A percentile compares a stretch with the other conserved stretches of the same genome.
These are phyloP conservation scores for Zygosaccharomyces bisporus DNA, from an alignment of 805 yeast genomes.

Conservation along the genomic window DNA sequence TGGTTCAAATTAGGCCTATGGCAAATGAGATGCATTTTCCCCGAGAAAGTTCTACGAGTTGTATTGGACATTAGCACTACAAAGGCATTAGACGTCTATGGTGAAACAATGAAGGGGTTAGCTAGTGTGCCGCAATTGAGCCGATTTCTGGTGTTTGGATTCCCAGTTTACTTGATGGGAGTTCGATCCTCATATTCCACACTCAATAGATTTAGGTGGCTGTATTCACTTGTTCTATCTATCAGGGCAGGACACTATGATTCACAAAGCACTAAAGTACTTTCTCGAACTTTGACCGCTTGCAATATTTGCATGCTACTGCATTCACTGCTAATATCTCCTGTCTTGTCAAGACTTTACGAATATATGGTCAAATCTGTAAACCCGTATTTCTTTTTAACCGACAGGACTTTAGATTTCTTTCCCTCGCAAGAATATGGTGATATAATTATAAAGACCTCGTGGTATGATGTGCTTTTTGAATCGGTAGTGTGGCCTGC, in stretches of 20 bases:
- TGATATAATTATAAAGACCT: constrained; percentile 15
- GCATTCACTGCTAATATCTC: constrained; percentile 10
- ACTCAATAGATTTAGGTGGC: constrained; percentile 17
- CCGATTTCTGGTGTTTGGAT: constrained; percentile 21
- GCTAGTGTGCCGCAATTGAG: constrained; percentile 19
- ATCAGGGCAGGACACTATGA: constrained; percentile 12
- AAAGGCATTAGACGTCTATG: constrained; percentile 29
- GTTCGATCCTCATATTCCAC: constrained; percentile 7
- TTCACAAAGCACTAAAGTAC: constrained; percentile 1
- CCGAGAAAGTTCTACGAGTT: constrained; percentile 25
- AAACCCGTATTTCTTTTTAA: constrained; percentile 16
- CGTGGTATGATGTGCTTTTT: constrained; percentile 19
- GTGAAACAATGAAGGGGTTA: constrained; percentile 23
- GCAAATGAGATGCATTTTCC: constrained; percentile 29
- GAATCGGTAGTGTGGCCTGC: constrained; percentile 26
- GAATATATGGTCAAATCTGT: constrained; percentile 11
- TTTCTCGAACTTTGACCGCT: constrained; percentile 8
- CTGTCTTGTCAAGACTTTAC: constrained; percentile 14
- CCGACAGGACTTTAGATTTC: constrained; percentile 8
- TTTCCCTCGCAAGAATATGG: constrained; percentile 13
- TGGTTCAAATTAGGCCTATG: constrained; percentile 26
- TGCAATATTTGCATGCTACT: constrained; percentile 10
- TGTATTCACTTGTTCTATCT: constrained; percentile 18
- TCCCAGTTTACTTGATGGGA: constrained; percentile 20
- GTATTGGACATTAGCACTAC: constrained; percentile 28